These are phyloP conservation scores for Erythrophleum fordii DNA, from an alignment of 306 rosid species.

Conservation along the genomic window DNA sequence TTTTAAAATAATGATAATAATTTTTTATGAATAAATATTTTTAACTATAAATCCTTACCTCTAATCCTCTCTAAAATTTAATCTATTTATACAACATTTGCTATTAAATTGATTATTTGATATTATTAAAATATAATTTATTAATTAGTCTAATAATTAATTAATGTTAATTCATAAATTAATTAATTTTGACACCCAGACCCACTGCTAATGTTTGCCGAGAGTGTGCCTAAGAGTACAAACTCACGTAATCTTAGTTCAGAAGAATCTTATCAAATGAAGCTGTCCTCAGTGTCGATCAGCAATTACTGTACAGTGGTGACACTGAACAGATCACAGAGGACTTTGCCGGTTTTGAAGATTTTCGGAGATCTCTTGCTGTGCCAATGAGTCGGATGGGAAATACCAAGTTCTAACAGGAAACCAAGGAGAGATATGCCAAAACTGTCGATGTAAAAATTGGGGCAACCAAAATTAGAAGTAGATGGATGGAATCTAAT, in stretches of 20 bases:
- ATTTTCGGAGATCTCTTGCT: conserved; percentile 63
- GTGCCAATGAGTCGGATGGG: conserved; percentile 73
- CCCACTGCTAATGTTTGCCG: no score
- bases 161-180: no score
- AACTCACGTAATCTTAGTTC: conserved; percentile 62
- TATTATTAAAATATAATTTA: no score
- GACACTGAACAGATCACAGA: conserved; percentile 51
- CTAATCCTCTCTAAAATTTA: no score
- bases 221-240: conserved; percentile 53
- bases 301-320: conserved; percentile 55
- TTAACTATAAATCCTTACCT: no score
- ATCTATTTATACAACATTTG: no score
- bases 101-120: no score
- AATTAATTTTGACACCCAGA: no score
- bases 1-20: no score
- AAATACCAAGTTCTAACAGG: conserved; percentile 60
- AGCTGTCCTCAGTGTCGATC: conserved; percentile 63
- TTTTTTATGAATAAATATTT: no score
- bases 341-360: conserved; percentile 39
- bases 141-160: no score
- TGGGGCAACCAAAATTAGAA: conserved; percentile 41
- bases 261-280: conserved; percentile 33
- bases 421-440: conserved; percentile 69
- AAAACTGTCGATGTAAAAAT: conserved; percentile 56
- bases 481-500: conserved; percentile 10